Evolutionary conservation across 371 early-diverging fungal genomes (phyloP), one percentile per base, ranked within the genome.

Genomic region (Smittium culicis): DNA sequence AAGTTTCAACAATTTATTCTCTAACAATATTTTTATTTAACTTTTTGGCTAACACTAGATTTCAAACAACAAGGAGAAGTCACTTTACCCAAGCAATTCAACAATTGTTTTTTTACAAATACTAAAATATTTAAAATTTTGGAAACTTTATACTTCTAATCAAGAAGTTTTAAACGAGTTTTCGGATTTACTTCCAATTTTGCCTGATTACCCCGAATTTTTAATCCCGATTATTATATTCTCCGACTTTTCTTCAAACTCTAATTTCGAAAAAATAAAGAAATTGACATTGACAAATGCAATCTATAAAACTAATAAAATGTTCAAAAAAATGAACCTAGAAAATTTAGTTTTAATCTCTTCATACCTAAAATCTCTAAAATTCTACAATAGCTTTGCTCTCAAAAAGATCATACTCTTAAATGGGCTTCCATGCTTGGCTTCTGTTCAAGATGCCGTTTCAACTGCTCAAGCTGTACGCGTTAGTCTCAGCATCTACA

Each of bases 371-470:
- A 35, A 16, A 54, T 5, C 35, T 16, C 5, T 35, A 11, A 30
- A 34, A 64, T 34, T 32, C 35, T 8, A 17, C 2, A 25, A 14
- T 2, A 54, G 54, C 20, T 32, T 27, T 5, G 28, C 1, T 2
- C 2, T 34, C 5, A 34, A 64, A 35, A 31, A 34, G 16, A 35
- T 35, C 8, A 1, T 64, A 3, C 54, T 64, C 2, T 20, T 64
- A 35, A 35, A 45, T 1, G 65, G 34, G 17, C 24, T 64, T 34
- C 45, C 45, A 2, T 27, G 65, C 17, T 28, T 64, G 16, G 65
- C 45, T 34, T 64, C 65, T 27, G 34, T 25, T 20, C 27, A 35
- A 35, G 65, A 64, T 45, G 45, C 65, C 11, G 16, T 64, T 16
- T 1, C 35, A 5, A 64, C 65, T 24, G 65, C 35, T 24, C 34